Base-by-base conservation (phyloP, 345 rosid genomes). In the Sapria himalayana region DNA sequence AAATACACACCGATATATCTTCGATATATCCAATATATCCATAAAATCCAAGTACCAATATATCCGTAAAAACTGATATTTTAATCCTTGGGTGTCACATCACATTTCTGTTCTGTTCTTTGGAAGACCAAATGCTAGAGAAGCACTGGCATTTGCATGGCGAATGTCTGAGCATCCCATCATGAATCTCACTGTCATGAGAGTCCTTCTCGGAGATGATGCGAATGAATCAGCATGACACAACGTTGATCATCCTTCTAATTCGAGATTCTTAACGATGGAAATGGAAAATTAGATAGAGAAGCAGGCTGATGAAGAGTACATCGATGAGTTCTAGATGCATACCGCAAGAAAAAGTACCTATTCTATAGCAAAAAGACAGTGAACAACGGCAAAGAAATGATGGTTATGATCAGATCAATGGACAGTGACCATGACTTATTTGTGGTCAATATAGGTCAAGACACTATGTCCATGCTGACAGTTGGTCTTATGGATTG, bases 401-500 rank as follows among this genome's bases (percentile, higher is more conserved):
- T 92, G 0, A 84, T 89, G 21, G 69, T 81, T 7, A 65, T 68
- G 15, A 69, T 79, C 49, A 67, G 78, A 45, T 37, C 81, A 46
- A 65, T 89, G 64, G 93, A 74, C 58, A 67, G 41, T 43, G 39
- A 39, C 19, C 93, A 82, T 22, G 93, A 89, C 62, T 56, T 89
- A 56, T 76, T 78, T 54, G 67, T 79, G 9, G 92, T 82, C 1
- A 93, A 95, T 21, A 79, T 94, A 71, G 93, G 95, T 25, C 69
- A 79, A 59, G 95, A 84, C 15, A 61, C 61, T 64, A 29, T 38
- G 0, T 79, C 86, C 4, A 77, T 92, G 3, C 59, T 82, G 14
- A 79, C 86, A 0, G 84, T 84, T 0, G 95, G 98, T 25, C 73
- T 89, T 37, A 79, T 85, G 0, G 98, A 89, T 61, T 82, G 95